Base-by-base conservation (phyloP, 2,329 filamentous ascomycete species). In the Phialophora tarda region DNA sequence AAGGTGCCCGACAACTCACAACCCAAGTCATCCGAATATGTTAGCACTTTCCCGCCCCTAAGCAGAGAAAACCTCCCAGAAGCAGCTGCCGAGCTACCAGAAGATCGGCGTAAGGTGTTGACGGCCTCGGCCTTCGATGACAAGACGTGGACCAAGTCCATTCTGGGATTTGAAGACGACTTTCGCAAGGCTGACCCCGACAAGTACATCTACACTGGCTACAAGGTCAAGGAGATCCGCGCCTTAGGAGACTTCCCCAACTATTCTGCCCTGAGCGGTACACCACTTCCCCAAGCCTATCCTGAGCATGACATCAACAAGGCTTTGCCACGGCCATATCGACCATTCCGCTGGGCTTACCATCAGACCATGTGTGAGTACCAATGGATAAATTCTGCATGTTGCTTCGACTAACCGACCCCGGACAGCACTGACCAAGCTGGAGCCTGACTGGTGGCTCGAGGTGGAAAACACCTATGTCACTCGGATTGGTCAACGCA, bases 301-400 rank as follows among this genome's bases (percentile, higher is more conserved):
- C 72, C 75, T 0, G 81, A 85, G 4, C 95, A 95, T 74, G 81
- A 91, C 69, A 87, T 93, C 62, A 78, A 83, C 14, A 90, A 82
- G 69, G 91, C 92, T 0, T 73, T 84, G 10, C 86, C 92, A 1
- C 83, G 92, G 64, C 92, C 92, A 0, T 96, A 93, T 75, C 84
- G 92, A 48, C 92, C 92, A 0, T 90, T 96, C 51, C 79, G 92
- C 73, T 96, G 92, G 92, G 81, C 84, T 0, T 96, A 96, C 74
- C 91, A 95, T 75, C 92, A 96, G 75, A 96, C 92, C 0, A 96
- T 96, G 92, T 91, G 91, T 94, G 85, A 72, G 89, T 83, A 54
- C 44, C 17, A 30, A 30, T 3, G 30, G 26, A 4, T 12, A 17
- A 24, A 5, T 23, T 2, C 21, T 62, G 17, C 17, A 11, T 41